Conservation (phyloP, 2,329 filamentous ascomycete species). For the Cyclaneusma minus region DNA sequence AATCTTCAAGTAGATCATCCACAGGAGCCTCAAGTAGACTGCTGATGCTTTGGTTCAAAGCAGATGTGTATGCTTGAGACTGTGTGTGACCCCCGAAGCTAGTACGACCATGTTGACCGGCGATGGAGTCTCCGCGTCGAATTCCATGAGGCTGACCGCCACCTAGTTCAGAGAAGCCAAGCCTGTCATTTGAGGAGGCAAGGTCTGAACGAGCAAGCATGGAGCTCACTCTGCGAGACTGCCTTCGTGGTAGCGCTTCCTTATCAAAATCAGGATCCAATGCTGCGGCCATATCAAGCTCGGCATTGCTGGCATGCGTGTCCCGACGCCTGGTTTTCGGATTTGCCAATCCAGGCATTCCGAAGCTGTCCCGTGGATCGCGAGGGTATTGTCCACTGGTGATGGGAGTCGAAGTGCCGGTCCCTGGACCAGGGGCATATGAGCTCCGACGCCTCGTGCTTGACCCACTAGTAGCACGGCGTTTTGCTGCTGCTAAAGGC, state of each 20-base stretch:
- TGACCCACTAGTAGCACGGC: constrained; percentile 17
- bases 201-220: constrained; percentile 77
- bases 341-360: constrained; percentile 16
- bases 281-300: constrained; percentile 49
- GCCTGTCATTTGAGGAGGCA: constrained; percentile 68
- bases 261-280: constrained; percentile 53
- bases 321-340: constrained; percentile 9
- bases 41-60: constrained; percentile 33
- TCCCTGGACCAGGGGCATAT: constrained; percentile 52
- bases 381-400: constrained; percentile 40
- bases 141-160: constrained; percentile 24
- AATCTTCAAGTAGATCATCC: constrained; percentile 53
- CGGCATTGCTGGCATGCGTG: constrained; percentile 11
- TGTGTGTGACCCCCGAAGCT: constrained; percentile 27
- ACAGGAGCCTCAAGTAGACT: constrained; percentile 54
- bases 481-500: constrained; percentile 25
- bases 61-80: constrained; percentile 12
- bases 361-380: constrained; percentile 73
- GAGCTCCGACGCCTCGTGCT: constrained; percentile 38
- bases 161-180: constrained; percentile 59
- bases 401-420: constrained; percentile 62
- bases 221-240: constrained; percentile 74
- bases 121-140: constrained; percentile 50
- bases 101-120: constrained; percentile 44
- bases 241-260: constrained; percentile 35